These are phyloP conservation scores for Exophiala mesophila DNA, from an alignment of 2,329 filamentous ascomycete species.

Conservation along the genomic window DNA sequence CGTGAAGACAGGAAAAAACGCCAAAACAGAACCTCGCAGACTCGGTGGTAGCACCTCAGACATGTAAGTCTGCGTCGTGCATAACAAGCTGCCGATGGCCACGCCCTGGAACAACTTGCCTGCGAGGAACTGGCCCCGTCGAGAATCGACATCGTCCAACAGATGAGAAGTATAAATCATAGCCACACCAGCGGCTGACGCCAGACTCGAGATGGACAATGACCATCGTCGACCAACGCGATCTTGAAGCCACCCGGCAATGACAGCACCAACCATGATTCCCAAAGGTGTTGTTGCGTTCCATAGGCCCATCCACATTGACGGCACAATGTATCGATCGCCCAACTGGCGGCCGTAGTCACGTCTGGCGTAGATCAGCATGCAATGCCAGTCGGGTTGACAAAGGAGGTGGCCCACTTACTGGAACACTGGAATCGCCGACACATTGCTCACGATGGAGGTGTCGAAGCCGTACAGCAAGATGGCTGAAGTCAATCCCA, in stretches of 20 bases:
- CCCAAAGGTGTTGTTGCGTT: slow-evolving; percentile 38
- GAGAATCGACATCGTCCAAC: slow-evolving; percentile 24
- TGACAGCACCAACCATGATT: slow-evolving; percentile 35
- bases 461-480: slow-evolving; percentile 33
- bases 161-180: slow-evolving; percentile 34
- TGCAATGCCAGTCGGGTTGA: slow-evolving; percentile 29
- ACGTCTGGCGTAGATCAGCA: slow-evolving; percentile 1
- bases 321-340: slow-evolving; percentile 37
- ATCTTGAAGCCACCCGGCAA: slow-evolving; percentile 40
- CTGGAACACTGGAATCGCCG: slow-evolving; percentile 30
- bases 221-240: slow-evolving; percentile 36
- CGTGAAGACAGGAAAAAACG: slow-evolving; percentile 48
- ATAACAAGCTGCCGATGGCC: slow-evolving; percentile 43
- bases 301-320: slow-evolving; percentile 45
- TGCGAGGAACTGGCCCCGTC: slow-evolving; percentile 40
- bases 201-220: slow-evolving; percentile 34
- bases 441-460: slow-evolving; percentile 31
- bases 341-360: neutral
- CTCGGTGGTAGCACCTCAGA: slow-evolving; percentile 47
- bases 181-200: slow-evolving; percentile 37
- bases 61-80: slow-evolving; percentile 45
- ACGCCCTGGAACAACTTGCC: slow-evolving; percentile 46
- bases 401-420: slow-evolving; percentile 30
- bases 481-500: slow-evolving; percentile 23
- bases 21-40: slow-evolving; percentile 45